These are phyloP conservation scores for Saccharomycopsis fibuligera DNA, from an alignment of 805 yeast genomes.

Conservation along the genomic window DNA sequence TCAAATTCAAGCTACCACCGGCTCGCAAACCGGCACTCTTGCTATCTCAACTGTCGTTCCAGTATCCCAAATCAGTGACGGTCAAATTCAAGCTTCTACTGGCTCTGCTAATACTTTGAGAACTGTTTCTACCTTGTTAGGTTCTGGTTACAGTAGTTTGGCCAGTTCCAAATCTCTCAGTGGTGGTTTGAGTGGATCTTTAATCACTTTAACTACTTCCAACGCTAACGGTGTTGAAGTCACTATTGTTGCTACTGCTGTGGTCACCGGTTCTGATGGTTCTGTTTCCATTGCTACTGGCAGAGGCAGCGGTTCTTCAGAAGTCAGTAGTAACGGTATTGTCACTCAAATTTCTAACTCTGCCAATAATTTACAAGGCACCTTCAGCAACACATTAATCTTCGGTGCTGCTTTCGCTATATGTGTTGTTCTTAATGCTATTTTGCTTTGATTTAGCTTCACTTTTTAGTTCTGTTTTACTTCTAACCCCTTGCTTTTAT, in stretches of 20 bases:
- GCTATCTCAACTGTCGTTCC: constrained; percentile 25
- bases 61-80: constrained; percentile 28
- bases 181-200: constrained; percentile 18
- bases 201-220: constrained; percentile 16
- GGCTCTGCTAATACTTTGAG: constrained; percentile 17
- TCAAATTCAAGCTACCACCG: constrained; percentile 31
- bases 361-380: constrained; percentile 2
- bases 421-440: neutral
- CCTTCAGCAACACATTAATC: neutral
- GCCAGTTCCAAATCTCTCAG: constrained; percentile 2
- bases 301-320: constrained; percentile 5
- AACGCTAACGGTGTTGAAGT: constrained; percentile 22
- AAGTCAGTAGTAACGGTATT: constrained; percentile 7
- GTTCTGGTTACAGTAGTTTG: constrained; percentile 4
- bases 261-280: constrained; percentile 12
- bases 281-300: constrained; percentile 5
- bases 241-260: constrained; percentile 19
- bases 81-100: constrained; percentile 29
- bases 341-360: constrained; percentile 15
- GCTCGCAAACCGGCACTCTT: constrained; percentile 22
- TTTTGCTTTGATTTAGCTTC: neutral
- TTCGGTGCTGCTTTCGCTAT: neutral
- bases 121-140: constrained; percentile 13
- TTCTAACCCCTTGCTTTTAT: no score
- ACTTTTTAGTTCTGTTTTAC: no score